Percentiles rank a stretch among this genome's conserved stretches.
These are phyloP conservation scores for Escallonia herrerae DNA, from an alignment of 129 eudicot genomes.

Conservation along the genomic window DNA sequence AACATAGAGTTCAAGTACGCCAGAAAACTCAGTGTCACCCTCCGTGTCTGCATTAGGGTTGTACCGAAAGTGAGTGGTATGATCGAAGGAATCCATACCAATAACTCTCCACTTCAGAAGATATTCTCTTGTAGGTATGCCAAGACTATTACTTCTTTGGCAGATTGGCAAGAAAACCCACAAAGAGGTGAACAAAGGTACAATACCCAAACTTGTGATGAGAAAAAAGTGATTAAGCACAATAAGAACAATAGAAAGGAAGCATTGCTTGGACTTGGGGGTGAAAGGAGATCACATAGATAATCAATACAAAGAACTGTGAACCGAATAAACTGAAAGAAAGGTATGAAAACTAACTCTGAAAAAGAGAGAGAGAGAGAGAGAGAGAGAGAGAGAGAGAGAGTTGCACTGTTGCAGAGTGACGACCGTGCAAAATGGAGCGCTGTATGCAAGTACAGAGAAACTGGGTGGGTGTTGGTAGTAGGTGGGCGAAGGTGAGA, in stretches of 20 bases:
- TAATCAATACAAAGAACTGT: background rate
- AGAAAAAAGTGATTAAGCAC: background rate
- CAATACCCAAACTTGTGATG: too few relatives aligned
- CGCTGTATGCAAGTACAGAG: constrained; percentile 7
- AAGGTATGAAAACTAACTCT: constrained; percentile 9
- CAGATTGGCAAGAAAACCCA: background rate
- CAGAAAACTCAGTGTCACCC: constrained; percentile 38
- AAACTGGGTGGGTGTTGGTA: constrained; percentile 16
- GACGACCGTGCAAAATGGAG: constrained; percentile 7
- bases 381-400: constrained; percentile 10
- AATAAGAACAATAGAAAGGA: too few relatives aligned
- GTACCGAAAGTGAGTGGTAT: constrained; percentile 31
- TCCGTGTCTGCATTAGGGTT: constrained; percentile 26
- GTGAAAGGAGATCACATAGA: background rate
- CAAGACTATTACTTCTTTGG: background rate
- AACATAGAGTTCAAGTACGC: constrained; percentile 57
- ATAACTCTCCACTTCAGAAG: background rate
- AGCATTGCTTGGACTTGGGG: background rate
- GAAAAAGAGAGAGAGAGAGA: background rate
- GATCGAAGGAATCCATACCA: constrained; percentile 46
- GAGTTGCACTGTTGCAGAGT: background rate
- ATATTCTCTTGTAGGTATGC: background rate
- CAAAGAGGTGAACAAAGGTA: background rate
- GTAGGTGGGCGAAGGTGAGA: constrained; percentile 37
- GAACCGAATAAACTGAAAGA: constrained; percentile 17